Evolutionary conservation across 352 stramenopile species (phyloP), one percentile per base, ranked within the genome.

Genomic region (Globisporangium spiculum): DNA sequence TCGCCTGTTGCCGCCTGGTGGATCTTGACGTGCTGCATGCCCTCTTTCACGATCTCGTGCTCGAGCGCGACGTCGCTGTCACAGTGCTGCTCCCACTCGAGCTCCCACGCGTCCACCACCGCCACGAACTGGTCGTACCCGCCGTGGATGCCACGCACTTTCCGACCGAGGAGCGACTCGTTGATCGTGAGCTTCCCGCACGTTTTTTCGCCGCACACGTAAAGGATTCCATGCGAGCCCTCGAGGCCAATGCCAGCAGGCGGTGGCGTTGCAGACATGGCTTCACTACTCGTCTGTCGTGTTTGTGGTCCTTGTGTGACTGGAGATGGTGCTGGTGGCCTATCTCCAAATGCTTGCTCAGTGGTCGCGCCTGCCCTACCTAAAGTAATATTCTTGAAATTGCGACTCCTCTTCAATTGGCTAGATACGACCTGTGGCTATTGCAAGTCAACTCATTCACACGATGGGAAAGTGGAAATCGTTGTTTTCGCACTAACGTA

Each of bases 1-100:
- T 77, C 75, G 20, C 86, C 86, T 52, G 86, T 76, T 2, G 82
- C 75, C 26, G 90, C 53, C 26, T 88, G 74, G 20, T 84, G 77
- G 3, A 93, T 66, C 44, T 84, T 82, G 22, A 84, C 70, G 27
- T 87, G 75, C 44, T 86, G 67, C 20, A 88, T 54, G 22, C 69
- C 72, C 24, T 81, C 59, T 9, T 58, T 59, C 20, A 81, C 75
- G 26, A 72, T 70, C 34, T 84, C 72, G 22, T 71, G 74, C 64
- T 85, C 77, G 3, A 84, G 65, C 22, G 67, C 73, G 53, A 54
- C 57, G 10, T 67, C 36, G 8, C 41, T 61, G 2, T 44, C 32
- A 16, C 60, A 53, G 27, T 54, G 22, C 7, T 65, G 56, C 46
- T 75, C 27, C 80, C 85, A 93, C 14, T 79, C 68, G 34, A 90